A percentile compares a stretch with the other conserved stretches of the same genome.
These are phyloP conservation scores for Trichomonascus vanleenenianus DNA, from an alignment of 805 yeast genomes.

Conservation along the genomic window DNA sequence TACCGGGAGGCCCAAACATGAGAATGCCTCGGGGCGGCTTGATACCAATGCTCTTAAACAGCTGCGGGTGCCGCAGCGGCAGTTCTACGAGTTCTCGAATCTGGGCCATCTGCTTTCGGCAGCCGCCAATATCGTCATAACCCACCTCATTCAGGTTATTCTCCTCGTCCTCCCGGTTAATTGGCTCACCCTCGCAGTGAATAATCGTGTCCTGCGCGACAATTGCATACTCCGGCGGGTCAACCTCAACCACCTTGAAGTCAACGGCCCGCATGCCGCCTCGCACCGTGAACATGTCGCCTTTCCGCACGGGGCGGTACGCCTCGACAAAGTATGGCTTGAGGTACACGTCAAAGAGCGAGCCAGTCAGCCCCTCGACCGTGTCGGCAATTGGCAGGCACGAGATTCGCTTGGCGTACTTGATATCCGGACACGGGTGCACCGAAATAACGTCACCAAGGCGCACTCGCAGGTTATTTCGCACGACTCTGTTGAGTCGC, in stretches of 20 bases:
- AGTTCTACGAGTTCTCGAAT: slow-evolving; percentile 97
- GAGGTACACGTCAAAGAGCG: slow-evolving; percentile 88
- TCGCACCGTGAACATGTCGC: slow-evolving; percentile 91
- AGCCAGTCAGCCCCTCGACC: slow-evolving; percentile 95
- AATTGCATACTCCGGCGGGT: slow-evolving; percentile 94
- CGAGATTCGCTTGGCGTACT: slow-evolving; percentile 90
- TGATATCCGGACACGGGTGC: slow-evolving; percentile 96
- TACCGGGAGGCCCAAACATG: slow-evolving; percentile 96
- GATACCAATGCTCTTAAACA: slow-evolving; percentile 95
- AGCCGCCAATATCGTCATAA: slow-evolving; percentile 98
- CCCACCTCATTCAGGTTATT: slow-evolving; percentile 95
- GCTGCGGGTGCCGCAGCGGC: slow-evolving; percentile 96
- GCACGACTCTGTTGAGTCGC: slow-evolving; percentile 88
- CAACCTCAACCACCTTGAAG: slow-evolving; percentile 96
- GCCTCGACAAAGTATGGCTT: slow-evolving; percentile 99
- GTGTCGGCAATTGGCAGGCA: slow-evolving; percentile 97
- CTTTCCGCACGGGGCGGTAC: slow-evolving; percentile 96
- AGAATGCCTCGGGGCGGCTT: slow-evolving; percentile 98
- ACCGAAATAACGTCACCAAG: slow-evolving; percentile 87
- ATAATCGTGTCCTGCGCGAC: slow-evolving; percentile 98
- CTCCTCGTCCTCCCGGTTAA: slow-evolving; percentile 96
- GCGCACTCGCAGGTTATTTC: slow-evolving; percentile 90
- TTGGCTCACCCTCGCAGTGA: slow-evolving; percentile 98
- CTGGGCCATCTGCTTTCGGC: slow-evolving; percentile 99
- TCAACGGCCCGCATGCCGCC: slow-evolving; percentile 99